Percentiles rank a stretch among this genome's conserved stretches.
These are phyloP conservation scores for Sporothrix protearum DNA, from an alignment of 2,329 filamentous ascomycete species.

Conservation along the genomic window DNA sequence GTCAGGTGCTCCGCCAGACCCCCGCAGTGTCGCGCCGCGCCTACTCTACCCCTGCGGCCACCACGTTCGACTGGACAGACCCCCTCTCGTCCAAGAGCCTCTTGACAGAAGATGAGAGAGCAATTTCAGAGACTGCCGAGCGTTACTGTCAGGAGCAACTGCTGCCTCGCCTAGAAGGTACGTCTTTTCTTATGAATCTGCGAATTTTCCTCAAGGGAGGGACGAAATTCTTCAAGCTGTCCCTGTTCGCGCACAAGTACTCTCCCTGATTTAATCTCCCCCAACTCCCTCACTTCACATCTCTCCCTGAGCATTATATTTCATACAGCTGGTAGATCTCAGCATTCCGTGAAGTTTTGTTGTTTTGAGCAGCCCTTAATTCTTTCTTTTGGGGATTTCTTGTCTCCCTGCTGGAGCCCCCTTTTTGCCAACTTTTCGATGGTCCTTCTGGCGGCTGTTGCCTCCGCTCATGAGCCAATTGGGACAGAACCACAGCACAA, in stretches of 20 bases:
- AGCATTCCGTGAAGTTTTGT: not conserved
- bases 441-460: not conserved
- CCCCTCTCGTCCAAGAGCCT: conserved; percentile 71
- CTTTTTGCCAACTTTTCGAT: conserved; percentile 7
- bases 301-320: conserved; percentile 13
- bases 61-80: conserved; percentile 83
- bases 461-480: not conserved
- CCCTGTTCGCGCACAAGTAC: not conserved
- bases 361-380: not conserved
- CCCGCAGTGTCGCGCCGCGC: conserved; percentile 20
- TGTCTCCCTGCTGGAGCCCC: not conserved
- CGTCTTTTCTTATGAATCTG: conserved; percentile 30
- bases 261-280: conserved; percentile 13
- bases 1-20: conserved; percentile 25
- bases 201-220: not conserved
- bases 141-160: conserved; percentile 90
- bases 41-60: conserved; percentile 22
- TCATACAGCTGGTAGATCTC: not conserved
- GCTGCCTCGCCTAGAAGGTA: conserved; percentile 80
- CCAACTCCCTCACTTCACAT: not conserved
- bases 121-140: conserved; percentile 85
- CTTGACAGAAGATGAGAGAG: conserved; percentile 84
- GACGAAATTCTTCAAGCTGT: conserved; percentile 1
- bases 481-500: not conserved
- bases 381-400: conserved; percentile 5